Evolutionary conservation across 495 filamentous ascomycete species (phyloP), one percentile per base, ranked within the genome.

Genomic region (Daldinia loculata): DNA sequence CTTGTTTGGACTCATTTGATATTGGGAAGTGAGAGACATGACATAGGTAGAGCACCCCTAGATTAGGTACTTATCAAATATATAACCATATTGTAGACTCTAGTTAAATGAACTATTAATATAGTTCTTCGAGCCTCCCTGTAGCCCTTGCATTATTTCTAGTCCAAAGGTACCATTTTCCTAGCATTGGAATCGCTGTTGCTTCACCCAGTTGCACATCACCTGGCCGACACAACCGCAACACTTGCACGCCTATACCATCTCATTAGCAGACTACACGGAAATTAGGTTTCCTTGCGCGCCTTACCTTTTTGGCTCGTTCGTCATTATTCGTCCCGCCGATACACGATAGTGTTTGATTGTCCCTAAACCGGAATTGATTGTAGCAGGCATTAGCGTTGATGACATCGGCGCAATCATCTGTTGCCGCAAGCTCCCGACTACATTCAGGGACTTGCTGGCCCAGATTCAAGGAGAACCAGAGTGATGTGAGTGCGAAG

Each of bases 371-470:
- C 3, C 79, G 65, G 69, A 76, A 82, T 70, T 82, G 71, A 67
- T 83, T 83, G 65, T 83, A 83, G 69, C 81, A 83, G 24, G 81
- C 81, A 51, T 77, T 79, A 27, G 81, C 78, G 45, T 81, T 75
- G 58, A 81, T 79, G 51, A 83, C 81, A 29, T 76, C 78, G 24
- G 77, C 78, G 58, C 81, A 83, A 15, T 83, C 81, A 36, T 80
- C 76, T 11, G 76, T 79, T 0, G 69, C 64, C 0, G 76, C 72
- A 9, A 83, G 71, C 15, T 80, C 77, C 11, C 64, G 62, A 24
- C 65, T 78, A 65, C 81, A 83, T 48, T 75, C 76, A 1, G 75
- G 73, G 4, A 71, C 32, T 7, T 56, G n/a, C 36, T 82, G 81
- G 30, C 72, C 71, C 1, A 76, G 32, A n/a, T 57, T 72, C 30